These are phyloP conservation scores for Silene conica DNA, from an alignment of 148 eudicot species.

Conservation along the genomic window DNA sequence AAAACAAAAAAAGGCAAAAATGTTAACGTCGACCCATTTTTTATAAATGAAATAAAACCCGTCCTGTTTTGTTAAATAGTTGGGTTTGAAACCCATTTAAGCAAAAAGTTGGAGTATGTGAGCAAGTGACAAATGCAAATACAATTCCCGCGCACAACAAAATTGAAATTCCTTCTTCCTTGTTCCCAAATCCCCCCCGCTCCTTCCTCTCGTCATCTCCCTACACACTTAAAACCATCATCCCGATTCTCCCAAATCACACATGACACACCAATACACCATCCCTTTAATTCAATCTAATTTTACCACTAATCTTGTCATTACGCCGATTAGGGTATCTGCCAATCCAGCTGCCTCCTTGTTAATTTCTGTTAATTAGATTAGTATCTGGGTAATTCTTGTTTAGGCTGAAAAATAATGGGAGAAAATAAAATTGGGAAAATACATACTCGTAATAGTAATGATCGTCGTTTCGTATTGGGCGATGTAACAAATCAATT, in stretches of 20 bases:
- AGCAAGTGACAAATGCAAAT: not conserved
- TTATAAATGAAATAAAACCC: no score
- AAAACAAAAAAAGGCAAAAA: no score
- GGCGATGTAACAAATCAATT: slow-evolving; percentile 55
- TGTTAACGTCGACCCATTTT: no score
- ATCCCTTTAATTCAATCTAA: not conserved
- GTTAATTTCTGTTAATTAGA: not conserved
- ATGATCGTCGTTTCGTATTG: slow-evolving; percentile 28
- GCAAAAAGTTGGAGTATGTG: no score
- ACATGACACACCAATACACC: no score
- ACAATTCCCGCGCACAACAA: slow-evolving; percentile 8
- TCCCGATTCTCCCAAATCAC: no score
- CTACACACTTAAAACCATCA: no score
- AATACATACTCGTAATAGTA: not conserved
- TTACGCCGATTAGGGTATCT: no score
- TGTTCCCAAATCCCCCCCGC: not conserved
- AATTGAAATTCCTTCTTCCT: not conserved
- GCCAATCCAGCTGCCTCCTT: not conserved
- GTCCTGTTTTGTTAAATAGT: no score
- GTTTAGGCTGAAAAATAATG: slow-evolving; percentile 23
- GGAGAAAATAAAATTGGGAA: slow-evolving; percentile 32
- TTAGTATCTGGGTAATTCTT: slow-evolving; percentile 7
- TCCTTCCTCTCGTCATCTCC: not conserved
- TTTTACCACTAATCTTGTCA: not conserved
- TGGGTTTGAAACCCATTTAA: no score